Conservation (phyloP, 2,329 filamentous ascomycete species). For the Thielaviopsis populi region DNA sequence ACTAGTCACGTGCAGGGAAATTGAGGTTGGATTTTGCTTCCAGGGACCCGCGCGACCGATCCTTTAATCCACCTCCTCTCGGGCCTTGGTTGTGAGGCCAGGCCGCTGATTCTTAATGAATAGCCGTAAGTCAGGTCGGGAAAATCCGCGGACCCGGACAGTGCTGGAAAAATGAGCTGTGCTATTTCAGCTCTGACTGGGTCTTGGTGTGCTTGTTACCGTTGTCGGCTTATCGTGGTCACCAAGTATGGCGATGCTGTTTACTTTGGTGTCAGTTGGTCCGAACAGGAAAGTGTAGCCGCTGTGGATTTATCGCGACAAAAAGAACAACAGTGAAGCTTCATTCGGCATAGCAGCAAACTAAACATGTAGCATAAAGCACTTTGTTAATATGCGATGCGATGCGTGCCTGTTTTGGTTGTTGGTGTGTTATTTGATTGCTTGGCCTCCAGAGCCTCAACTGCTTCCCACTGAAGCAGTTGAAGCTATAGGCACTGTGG, state of each 20-base stretch:
- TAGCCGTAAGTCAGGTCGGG: background rate
- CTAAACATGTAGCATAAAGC: background rate
- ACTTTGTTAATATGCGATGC: background rate
- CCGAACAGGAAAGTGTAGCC: background rate
- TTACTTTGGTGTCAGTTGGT: background rate
- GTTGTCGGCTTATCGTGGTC: too few species aligned
- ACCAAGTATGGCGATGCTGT: too few species aligned
- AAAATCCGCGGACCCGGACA: constrained; percentile 4
- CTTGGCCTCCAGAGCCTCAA: background rate
- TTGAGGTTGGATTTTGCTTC: background rate
- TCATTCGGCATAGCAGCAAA: background rate
- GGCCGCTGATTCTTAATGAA: background rate
- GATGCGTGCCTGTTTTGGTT: background rate
- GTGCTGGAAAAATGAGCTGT: background rate
- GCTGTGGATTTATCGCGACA: background rate
- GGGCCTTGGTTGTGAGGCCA: background rate
- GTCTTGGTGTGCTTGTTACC: background rate
- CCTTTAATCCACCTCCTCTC: constrained; percentile 12
- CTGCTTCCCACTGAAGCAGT: background rate
- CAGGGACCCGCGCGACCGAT: constrained; percentile 13
- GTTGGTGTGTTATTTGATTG: too few species aligned
- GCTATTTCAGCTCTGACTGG: background rate
- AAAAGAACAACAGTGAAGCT: background rate
- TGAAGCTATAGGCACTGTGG: background rate
- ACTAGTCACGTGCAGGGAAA: background rate